These are phyloP conservation scores for Tetrahymena elliotti DNA, from an alignment of 73 alveolate species.

Conservation along the genomic window DNA sequence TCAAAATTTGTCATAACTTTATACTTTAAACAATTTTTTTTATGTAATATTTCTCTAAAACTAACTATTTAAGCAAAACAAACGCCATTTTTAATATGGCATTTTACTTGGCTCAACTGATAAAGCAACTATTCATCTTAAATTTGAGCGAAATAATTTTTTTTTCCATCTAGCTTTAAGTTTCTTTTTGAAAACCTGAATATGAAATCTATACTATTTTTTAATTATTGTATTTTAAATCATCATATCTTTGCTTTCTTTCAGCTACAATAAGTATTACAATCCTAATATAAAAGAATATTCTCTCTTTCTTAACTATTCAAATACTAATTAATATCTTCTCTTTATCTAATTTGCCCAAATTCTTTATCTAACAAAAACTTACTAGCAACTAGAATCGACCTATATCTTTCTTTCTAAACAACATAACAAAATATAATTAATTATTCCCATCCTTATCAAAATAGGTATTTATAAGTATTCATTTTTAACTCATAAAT, in stretches of 20 bases:
- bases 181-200: background rate
- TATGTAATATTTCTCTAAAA: background rate
- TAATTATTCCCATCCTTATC: too few relatives aligned
- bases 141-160: background rate
- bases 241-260: background rate
- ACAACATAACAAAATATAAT: too few relatives aligned
- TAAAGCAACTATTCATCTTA: background rate
- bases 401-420: too few relatives aligned
- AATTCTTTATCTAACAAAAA: too few relatives aligned
- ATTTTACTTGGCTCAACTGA: background rate
- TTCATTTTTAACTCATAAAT: too few relatives aligned
- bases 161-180: background rate
- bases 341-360: too few relatives aligned
- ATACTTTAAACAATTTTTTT: background rate
- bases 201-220: background rate
- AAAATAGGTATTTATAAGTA: too few relatives aligned
- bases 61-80: background rate
- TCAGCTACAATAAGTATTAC: background rate
- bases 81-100: background rate
- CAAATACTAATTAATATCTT: too few relatives aligned
- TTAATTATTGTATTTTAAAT: background rate
- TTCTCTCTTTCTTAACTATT: too few relatives aligned
- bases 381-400: too few relatives aligned
- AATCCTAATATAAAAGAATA: background rate
- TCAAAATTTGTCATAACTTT: background rate